phyloP scores from a whole-genome alignment of 83 land plant genomes.

The Isoetes engelmannii region DNA sequence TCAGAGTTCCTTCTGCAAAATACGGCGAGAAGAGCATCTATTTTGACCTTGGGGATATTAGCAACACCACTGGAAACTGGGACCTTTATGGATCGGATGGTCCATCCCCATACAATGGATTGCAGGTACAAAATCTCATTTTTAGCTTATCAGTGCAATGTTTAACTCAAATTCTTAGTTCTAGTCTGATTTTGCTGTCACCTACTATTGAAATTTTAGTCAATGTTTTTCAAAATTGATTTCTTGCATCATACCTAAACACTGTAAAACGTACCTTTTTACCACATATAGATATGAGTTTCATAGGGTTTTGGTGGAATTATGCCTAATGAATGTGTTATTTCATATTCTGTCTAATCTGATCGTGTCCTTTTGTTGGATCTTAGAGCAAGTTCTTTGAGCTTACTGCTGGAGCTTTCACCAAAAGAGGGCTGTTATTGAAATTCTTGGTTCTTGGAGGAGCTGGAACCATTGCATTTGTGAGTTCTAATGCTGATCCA shows the following conservation, averaged over 20 bases:
- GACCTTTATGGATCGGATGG: conserved; percentile 93
- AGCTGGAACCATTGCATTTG: conserved; percentile 54
- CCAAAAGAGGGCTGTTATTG: conserved; percentile 90
- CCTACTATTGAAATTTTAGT: too few relatives aligned
- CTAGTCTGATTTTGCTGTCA: too few relatives aligned
- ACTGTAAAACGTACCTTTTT: too few relatives aligned
- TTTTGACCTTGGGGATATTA: conserved; percentile 89
- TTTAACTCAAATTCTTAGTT: not conserved
- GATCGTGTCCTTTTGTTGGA: not conserved
- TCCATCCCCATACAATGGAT: conserved; percentile 86
- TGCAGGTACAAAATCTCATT: conserved; percentile 47
- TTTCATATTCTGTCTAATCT: too few relatives aligned
- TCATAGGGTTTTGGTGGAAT: too few relatives aligned
- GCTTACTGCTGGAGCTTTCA: conserved; percentile 89
- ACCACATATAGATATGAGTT: too few relatives aligned
- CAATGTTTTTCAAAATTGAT: too few relatives aligned
- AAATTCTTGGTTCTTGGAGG: conserved; percentile 86
- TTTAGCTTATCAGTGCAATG: not conserved
- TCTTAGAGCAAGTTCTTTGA: conserved; percentile 97
- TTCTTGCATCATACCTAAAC: too few relatives aligned
- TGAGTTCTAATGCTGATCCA: conserved; percentile 53
- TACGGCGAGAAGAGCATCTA: conserved; percentile 96
- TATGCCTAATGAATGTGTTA: too few relatives aligned
- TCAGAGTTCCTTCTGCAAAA: conserved; percentile 48
- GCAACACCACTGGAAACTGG: conserved; percentile 98